Base-by-base conservation (phyloP, 768 basidiomycete genomes). In the Suillus americanus region DNA sequence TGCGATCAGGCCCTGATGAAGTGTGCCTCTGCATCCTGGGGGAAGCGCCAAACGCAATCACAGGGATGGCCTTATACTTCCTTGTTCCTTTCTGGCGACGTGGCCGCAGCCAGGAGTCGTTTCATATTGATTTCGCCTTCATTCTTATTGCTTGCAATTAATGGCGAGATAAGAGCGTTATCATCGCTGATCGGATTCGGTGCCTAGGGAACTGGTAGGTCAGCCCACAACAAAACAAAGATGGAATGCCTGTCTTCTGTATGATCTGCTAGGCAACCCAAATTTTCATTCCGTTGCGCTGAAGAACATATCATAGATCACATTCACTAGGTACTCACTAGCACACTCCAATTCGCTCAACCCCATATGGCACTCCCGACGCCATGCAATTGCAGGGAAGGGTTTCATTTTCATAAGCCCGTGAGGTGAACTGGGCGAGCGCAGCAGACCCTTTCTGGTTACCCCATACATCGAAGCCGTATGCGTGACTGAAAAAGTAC, bases 341-440 rank as follows among this genome's bases (percentile, higher is more conserved):
- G 50, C 28, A 51, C 50, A 18, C 28, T 51, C 18, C 18, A 30
- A 9, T 18, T 53, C 51, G 18, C 18, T 33, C 30, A 54, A 54
- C 30, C 30, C 53, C 10, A 54, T 33, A 33, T 35, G 3, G 33
- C 20, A 54, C 30, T 13, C 53, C 30, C 30, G 51, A 53, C 51
- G 30, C 20, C 51, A 53, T 33, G 53, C 12, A 33, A 54, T 35
- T 10, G 30, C 20, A 54, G 3, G 53, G 10, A 54, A 54, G 30
- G 53, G 53, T 54, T 54, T 54, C 53, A n/a, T 54, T 54, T 54
- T n/a, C 53, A 54, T 54, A 54, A 54, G 12, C 53, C 20, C 20
- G 9, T 54, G 5, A 54, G 18, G 9, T 10, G 28, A 10, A 18
- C 28, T 51, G 16, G 30, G 30, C 33, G 20, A 12, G 18, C 53